Percentiles rank a stretch among this genome's conserved stretches.
phyloP scores from a whole-genome alignment of 495 filamentous ascomycete species.

The Talaromyces borbonicus region DNA sequence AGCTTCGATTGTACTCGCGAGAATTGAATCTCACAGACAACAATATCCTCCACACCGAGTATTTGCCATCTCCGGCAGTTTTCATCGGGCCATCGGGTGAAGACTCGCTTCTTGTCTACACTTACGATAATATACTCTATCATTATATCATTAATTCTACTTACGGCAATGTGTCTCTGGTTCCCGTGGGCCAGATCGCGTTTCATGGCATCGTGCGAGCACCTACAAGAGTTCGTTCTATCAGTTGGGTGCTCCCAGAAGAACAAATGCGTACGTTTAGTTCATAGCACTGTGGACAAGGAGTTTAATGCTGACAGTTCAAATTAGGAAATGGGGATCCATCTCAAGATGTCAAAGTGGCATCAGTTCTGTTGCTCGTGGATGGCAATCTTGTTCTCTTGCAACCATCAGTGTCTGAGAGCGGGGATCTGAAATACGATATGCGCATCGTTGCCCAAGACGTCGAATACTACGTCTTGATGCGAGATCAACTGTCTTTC shows the following conservation, averaged over 20 bases:
- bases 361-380: conserved; percentile 87
- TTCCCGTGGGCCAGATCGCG: conserved; percentile 91
- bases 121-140: conserved; percentile 89
- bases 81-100: conserved; percentile 80
- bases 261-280: conserved; percentile 62
- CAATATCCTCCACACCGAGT: conserved; percentile 61
- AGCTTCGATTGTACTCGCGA: conserved; percentile 84
- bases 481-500: conserved; percentile 69
- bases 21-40: conserved; percentile 69
- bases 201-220: conserved; percentile 94
- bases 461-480: conserved; percentile 87
- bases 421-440: conserved; percentile 84
- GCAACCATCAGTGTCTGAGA: conserved; percentile 68
- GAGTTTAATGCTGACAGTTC: conserved; percentile 8
- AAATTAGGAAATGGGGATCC: conserved; percentile 71
- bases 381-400: conserved; percentile 93
- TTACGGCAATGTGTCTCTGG: conserved; percentile 60
- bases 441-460: conserved; percentile 95
- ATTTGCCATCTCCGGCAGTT: conserved; percentile 73
- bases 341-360: conserved; percentile 89
- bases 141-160: conserved; percentile 79
- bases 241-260: conserved; percentile 94
- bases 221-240: conserved; percentile 79
- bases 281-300: not conserved
- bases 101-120: conserved; percentile 92